Evolutionary conservation across 179 eudicot species (phyloP).

Genomic region (Beta lomatogona): DNA sequence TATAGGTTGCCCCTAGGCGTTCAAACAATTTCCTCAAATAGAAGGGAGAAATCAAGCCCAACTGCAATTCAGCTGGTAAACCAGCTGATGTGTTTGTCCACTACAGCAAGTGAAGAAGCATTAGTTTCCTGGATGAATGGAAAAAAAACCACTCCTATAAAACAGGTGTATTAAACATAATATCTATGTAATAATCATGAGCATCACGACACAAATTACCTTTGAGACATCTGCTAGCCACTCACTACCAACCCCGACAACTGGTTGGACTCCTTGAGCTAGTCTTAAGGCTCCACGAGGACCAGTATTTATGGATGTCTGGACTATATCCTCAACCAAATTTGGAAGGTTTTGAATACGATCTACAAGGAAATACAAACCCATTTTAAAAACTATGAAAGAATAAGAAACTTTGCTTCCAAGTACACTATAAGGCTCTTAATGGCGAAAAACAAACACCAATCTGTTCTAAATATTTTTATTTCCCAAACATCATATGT

Average conservation of each 20-base stretch:
- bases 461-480: background rate
- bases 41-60: constrained; percentile 76
- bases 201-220: constrained; percentile 37
- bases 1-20: constrained; percentile 97
- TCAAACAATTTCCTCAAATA: constrained; percentile 91
- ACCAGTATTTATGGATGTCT: constrained; percentile 90
- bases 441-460: background rate
- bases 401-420: background rate
- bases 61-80: constrained; percentile 72
- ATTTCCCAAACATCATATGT: background rate
- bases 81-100: constrained; percentile 63
- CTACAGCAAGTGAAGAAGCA: constrained; percentile 38
- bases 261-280: constrained; percentile 97
- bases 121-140: constrained; percentile 12
- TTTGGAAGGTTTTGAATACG: constrained; percentile 75
- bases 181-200: background rate
- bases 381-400: background rate
- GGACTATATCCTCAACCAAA: constrained; percentile 85
- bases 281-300: constrained; percentile 94
- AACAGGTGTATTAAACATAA: background rate
- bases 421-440: background rate
- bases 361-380: constrained; percentile 48
- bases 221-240: constrained; percentile 89
- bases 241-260: constrained; percentile 90
- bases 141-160: background rate